phyloP scores from a whole-genome alignment of 352 stramenopile species.

The Elongisporangium anandrum region DNA sequence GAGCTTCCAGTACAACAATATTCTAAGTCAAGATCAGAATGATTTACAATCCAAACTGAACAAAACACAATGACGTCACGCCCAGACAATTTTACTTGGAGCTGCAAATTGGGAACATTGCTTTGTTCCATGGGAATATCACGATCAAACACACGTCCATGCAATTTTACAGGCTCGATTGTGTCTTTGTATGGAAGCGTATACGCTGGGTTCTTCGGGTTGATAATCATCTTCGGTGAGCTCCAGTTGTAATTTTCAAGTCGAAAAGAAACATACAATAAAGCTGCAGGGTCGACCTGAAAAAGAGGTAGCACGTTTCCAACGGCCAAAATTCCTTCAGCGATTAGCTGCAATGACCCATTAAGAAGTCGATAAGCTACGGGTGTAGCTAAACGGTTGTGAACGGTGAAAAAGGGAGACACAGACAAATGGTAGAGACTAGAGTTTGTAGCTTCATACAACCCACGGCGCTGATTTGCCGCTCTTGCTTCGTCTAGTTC shows the following conservation, averaged over 20 bases:
- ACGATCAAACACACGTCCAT: slow-evolving; percentile 64
- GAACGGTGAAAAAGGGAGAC: slow-evolving; percentile 76
- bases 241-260: slow-evolving; percentile 90
- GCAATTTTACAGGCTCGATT: slow-evolving; percentile 63
- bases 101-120: slow-evolving; percentile 75
- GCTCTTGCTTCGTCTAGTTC: slow-evolving; percentile 76
- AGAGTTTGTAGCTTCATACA: slow-evolving; percentile 84
- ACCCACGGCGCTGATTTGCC: slow-evolving; percentile 65
- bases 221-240: slow-evolving; percentile 69
- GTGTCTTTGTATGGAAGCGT: slow-evolving; percentile 76
- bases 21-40: slow-evolving; percentile 78
- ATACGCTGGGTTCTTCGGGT: slow-evolving; percentile 64
- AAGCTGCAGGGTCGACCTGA: slow-evolving; percentile 59
- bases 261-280: slow-evolving; percentile 80
- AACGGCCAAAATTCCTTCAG: slow-evolving; percentile 81
- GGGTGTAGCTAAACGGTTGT: slow-evolving; percentile 78
- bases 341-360: slow-evolving; percentile 76
- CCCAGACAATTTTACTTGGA: slow-evolving; percentile 78
- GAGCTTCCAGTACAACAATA: slow-evolving; percentile 83
- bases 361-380: slow-evolving; percentile 85
- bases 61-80: slow-evolving; percentile 84
- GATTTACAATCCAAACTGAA: slow-evolving; percentile 87
- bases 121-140: slow-evolving; percentile 64
- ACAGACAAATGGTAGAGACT: slow-evolving; percentile 83
- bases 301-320: slow-evolving; percentile 82